Evolutionary conservation across 768 basidiomycete species (phyloP), one percentile per base, ranked within the genome.

Genomic region (Termitomyces sp.): DNA sequence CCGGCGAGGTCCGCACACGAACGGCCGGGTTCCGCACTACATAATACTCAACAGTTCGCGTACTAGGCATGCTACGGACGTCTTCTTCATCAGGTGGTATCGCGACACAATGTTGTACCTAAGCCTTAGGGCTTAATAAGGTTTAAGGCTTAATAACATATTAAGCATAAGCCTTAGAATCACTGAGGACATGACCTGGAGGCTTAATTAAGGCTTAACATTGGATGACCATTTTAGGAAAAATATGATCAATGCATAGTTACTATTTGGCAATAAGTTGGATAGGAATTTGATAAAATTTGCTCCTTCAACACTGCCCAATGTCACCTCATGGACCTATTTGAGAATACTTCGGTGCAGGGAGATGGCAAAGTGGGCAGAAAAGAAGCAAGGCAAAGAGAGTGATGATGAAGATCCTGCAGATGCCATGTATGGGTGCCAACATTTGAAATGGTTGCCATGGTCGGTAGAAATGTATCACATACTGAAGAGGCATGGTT

Each of bases 311-410:
- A 34, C 34, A 34, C 34, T 34, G 5, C 9, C 9, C 34, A 34
- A 34, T 34, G 34, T 9, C 34, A 5, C 10, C 34, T 32, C 32
- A 9, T 32, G 32, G 32, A 32, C 32, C 32, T 32, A 32, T 32
- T 9, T 32, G 32, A 9, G 32, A 32, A 32, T 32, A 32, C 32
- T 32, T 32, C n/a, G n/a, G n/a, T 8, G 20, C 3, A 51, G 30
- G 8, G 22, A 37, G 34, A 37, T 51, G 34, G 36, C 22, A 7
- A 24, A 37, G 22, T 51, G 14, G 36, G 22, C 37, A 22, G 22
- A 24, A 39, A 67, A 68, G 49, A 52, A 66, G 36, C 14, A 24
- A 16, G 22, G 2, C 4, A 8, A 36, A 22, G 16, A 36, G 1
- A 51, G 36, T 18, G 4, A 39, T 26, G 4, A 20, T 37, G 16